phyloP scores from a whole-genome alignment of 345 rosid species.

The Nasturtium officinale region DNA sequence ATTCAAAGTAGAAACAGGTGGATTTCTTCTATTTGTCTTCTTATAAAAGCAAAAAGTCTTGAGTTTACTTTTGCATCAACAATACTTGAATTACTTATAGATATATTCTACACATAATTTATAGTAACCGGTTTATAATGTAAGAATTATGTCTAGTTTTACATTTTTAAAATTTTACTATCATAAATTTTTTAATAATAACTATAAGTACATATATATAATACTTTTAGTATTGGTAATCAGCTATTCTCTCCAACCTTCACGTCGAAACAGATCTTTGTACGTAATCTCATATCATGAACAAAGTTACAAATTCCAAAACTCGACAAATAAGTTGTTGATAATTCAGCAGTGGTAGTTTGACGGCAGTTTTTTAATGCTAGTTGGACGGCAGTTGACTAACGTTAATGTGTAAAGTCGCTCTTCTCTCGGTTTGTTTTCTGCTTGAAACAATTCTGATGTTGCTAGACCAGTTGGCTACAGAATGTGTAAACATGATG shows the following conservation, averaged over 20 bases:
- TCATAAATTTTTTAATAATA: too few species aligned
- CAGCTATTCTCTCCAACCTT: too few species aligned
- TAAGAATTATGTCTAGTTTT: background rate
- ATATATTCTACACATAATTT: background rate
- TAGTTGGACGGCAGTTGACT: background rate
- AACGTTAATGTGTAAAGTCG: background rate
- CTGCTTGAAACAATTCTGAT: background rate
- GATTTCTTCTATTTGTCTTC: constrained; percentile 20
- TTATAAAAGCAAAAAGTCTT: constrained; percentile 20
- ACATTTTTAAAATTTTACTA: background rate
- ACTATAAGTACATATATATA: too few species aligned
- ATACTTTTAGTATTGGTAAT: too few species aligned
- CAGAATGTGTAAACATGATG: background rate
- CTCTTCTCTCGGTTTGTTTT: background rate
- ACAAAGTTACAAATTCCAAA: background rate
- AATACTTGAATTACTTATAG: constrained; percentile 1
- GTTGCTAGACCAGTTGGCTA: background rate
- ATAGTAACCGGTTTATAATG: background rate
- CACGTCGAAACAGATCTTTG: too few species aligned
- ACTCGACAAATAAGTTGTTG: background rate
- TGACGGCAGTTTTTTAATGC: too few species aligned
- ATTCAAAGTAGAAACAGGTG: constrained; percentile 36
- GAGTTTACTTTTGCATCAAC: background rate
- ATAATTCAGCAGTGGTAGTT: background rate
- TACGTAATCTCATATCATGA: background rate